These are phyloP conservation scores for Rhodotorula glutinis DNA, from an alignment of 1,284 basidiomycete genomes.

Conservation along the genomic window DNA sequence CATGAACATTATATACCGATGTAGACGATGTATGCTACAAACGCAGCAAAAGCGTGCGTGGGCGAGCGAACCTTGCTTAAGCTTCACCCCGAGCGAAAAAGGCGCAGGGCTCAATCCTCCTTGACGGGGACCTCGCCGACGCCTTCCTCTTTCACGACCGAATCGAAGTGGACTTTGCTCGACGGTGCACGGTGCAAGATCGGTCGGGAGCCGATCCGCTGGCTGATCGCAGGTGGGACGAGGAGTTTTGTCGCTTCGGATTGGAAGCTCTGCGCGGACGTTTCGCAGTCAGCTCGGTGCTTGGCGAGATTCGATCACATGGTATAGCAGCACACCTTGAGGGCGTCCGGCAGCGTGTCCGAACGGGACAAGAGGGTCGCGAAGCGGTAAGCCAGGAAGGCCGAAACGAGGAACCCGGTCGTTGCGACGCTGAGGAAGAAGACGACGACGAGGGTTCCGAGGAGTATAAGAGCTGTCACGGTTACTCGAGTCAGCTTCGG, in stretches of 20 bases:
- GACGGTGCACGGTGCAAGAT: background rate
- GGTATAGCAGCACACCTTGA: constrained; percentile 22
- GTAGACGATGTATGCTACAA: too few species aligned
- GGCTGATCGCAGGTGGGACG: background rate
- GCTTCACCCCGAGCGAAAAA: background rate
- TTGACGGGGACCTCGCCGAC: constrained; percentile 14
- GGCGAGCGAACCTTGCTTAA: too few species aligned
- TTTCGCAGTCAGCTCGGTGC: background rate
- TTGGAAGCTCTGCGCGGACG: constrained; percentile 12
- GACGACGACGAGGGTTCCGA: constrained; percentile 18
- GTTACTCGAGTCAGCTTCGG: too few species aligned
- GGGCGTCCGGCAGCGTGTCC: constrained; percentile 20
- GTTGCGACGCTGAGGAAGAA: constrained; percentile 4
- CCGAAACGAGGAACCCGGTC: constrained; percentile 14
- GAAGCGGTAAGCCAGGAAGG: constrained; percentile 27
- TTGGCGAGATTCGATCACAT: too few species aligned
- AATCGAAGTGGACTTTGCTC: constrained; percentile 21
- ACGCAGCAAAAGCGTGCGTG: too few species aligned
- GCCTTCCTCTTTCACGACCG: constrained; percentile 16
- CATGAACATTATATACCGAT: too few species aligned
- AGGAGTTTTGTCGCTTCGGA: constrained; percentile 7
- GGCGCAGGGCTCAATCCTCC: background rate
- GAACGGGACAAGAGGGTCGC: constrained; percentile 7
- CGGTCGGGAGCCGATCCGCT: background rate
- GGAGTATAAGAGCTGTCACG: constrained; percentile 13